Conservation (phyloP, 225 moss, liverwort and hornwort species). For the Marchantia paleacea region DNA sequence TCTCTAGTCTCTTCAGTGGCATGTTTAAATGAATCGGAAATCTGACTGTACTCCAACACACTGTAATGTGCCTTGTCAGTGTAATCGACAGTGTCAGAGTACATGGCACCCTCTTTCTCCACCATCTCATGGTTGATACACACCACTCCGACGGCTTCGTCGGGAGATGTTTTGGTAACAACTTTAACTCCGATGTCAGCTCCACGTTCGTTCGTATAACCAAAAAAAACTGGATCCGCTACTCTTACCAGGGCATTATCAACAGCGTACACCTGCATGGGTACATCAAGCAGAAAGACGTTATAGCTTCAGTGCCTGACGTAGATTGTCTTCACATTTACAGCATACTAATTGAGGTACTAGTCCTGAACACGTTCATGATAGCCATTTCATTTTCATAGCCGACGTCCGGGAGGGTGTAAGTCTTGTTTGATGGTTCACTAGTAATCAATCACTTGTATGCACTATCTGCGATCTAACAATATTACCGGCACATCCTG, state of each 20-base stretch:
- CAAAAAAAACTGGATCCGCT: constrained; percentile 92
- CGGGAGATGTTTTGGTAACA: constrained; percentile 61
- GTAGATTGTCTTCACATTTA: too few species aligned
- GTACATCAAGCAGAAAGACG: neutral
- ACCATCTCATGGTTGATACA: constrained; percentile 48
- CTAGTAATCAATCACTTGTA: too few species aligned
- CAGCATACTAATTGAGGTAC: too few species aligned
- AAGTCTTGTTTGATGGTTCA: too few species aligned
- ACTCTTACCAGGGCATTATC: constrained; percentile 90
- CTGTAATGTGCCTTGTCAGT: constrained; percentile 34
- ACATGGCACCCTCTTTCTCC: constrained; percentile 12
- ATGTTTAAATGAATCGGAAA: constrained; percentile 50
- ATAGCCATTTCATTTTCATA: too few species aligned
- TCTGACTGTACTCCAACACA: constrained; percentile 82
- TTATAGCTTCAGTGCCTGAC: neutral
- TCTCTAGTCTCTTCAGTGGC: constrained; percentile 40
- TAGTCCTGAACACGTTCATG: too few species aligned
- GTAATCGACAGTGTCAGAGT: neutral
- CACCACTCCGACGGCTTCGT: constrained; percentile 79
- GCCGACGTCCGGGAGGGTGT: too few species aligned
- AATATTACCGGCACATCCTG: neutral
- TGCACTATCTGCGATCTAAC: too few species aligned
- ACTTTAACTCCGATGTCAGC: constrained; percentile 97
- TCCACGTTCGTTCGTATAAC: constrained; percentile 53
- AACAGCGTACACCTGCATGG: constrained; percentile 81